Conservation (phyloP, 371 early-diverging fungal species). For the Saksenaea vasiformis region DNA sequence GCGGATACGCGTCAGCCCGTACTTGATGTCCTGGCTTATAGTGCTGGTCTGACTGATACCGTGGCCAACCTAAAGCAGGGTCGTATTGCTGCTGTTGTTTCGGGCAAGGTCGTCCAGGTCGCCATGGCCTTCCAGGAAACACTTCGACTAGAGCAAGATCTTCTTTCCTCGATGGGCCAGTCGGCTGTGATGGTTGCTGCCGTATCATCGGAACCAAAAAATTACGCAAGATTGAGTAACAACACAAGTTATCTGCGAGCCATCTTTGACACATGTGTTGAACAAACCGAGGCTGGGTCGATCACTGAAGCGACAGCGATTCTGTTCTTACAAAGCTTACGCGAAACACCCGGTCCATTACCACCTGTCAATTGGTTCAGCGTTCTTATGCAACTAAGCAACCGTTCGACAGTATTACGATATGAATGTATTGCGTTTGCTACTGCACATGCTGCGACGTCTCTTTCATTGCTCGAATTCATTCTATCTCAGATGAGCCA, state of each 20-base stretch:
- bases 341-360: constrained; percentile 49
- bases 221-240: constrained; percentile 49
- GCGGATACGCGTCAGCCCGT: constrained; percentile 13
- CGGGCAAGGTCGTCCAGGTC: constrained; percentile 32
- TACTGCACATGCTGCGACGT: constrained; percentile 52
- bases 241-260: constrained; percentile 58
- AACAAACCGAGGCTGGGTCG: neutral
- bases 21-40: constrained; percentile 19
- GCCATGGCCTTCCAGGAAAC: constrained; percentile 11
- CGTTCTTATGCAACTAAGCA: constrained; percentile 34
- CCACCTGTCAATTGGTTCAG: constrained; percentile 65
- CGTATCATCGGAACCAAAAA: constrained; percentile 48
- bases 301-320: neutral
- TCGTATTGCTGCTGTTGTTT: constrained; percentile 40
- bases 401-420: constrained; percentile 23
- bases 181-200: constrained; percentile 12
- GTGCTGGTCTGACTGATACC: constrained; percentile 26
- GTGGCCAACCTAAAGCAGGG: constrained; percentile 40
- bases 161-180: constrained; percentile 2
- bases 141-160: neutral
- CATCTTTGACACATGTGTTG: constrained; percentile 38
- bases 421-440: constrained; percentile 45
- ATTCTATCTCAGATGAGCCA: constrained; percentile 41
- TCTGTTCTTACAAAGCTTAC: constrained; percentile 24
- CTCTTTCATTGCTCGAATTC: constrained; percentile 56